These are phyloP conservation scores for Neurospora discreta DNA, from an alignment of 495 filamentous ascomycete species.

Conservation along the genomic window DNA sequence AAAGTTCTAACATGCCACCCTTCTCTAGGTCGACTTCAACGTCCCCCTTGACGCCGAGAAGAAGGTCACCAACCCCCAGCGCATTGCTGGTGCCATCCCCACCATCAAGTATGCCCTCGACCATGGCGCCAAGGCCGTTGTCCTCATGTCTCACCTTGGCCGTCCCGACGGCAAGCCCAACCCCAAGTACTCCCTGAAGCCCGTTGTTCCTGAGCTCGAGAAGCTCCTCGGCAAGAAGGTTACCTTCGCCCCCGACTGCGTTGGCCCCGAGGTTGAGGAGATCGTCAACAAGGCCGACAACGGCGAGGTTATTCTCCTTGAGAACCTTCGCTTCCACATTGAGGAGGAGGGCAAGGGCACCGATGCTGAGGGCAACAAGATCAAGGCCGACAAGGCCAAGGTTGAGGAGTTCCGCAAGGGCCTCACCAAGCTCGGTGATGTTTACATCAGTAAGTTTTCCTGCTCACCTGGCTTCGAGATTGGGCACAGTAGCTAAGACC, in stretches of 20 bases:
- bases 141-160: constrained; percentile 98
- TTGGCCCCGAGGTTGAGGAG: constrained; percentile 81
- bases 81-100: constrained; percentile 92
- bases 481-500: neutral
- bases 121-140: constrained; percentile 84
- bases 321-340: constrained; percentile 95
- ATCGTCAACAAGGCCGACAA: constrained; percentile 72
- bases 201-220: constrained; percentile 83
- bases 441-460: constrained; percentile 82
- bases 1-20: constrained; percentile 4
- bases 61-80: constrained; percentile 96
- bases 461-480: neutral
- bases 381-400: constrained; percentile 88
- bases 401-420: constrained; percentile 91
- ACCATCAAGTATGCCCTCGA: constrained; percentile 98
- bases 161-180: constrained; percentile 84
- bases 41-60: constrained; percentile 84
- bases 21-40: constrained; percentile 91
- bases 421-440: constrained; percentile 85
- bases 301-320: constrained; percentile 81
- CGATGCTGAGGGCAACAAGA: constrained; percentile 89
- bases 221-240: constrained; percentile 76
- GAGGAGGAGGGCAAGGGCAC: constrained; percentile 96
- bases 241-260: constrained; percentile 81
- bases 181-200: constrained; percentile 88